A percentile compares a stretch with the other conserved stretches of the same genome.
phyloP scores from a whole-genome alignment of 768 basidiomycete genomes.

The Serendipita sp. region DNA sequence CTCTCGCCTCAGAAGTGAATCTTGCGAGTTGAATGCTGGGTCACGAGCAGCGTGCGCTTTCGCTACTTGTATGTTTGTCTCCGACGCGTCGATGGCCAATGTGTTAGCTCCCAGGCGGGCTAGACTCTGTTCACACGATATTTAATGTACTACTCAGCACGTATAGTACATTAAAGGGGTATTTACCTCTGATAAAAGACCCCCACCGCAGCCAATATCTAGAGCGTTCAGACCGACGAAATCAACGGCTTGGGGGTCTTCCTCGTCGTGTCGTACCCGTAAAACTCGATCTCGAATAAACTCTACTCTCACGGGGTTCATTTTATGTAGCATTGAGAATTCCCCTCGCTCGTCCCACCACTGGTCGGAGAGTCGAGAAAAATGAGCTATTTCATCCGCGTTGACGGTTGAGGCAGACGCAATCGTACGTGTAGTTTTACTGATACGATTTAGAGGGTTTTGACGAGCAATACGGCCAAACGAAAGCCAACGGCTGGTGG shows the following conservation, averaged over 20 bases:
- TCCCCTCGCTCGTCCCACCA: constrained; percentile 97
- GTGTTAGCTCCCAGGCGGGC: constrained; percentile 79
- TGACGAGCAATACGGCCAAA: background rate
- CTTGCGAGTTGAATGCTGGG: constrained; percentile 31
- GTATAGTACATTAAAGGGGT: background rate
- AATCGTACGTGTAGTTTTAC: background rate
- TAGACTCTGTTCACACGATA: constrained; percentile 40
- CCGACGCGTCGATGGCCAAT: constrained; percentile 81
- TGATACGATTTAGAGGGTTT: background rate
- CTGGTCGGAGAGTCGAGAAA: constrained; percentile 71
- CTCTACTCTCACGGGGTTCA: constrained; percentile 82
- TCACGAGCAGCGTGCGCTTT: constrained; percentile 67
- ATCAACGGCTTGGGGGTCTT: constrained; percentile 20
- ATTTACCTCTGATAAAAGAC: constrained; percentile 74
- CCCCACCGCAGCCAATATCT: constrained; percentile 94
- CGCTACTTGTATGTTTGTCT: constrained; percentile 75
- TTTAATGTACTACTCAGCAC: background rate
- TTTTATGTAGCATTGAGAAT: constrained; percentile 72
- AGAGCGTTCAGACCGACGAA: constrained; percentile 57
- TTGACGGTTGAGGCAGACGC: constrained; percentile 41
- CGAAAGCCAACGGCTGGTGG: background rate
- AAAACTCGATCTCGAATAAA: constrained; percentile 66
- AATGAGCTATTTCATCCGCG: constrained; percentile 68
- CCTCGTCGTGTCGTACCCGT: constrained; percentile 39
- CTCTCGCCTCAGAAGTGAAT: constrained; percentile 11